Conservation (phyloP, 1,284 basidiomycete genomes). For the Xerocomus nothofagi region DNA sequence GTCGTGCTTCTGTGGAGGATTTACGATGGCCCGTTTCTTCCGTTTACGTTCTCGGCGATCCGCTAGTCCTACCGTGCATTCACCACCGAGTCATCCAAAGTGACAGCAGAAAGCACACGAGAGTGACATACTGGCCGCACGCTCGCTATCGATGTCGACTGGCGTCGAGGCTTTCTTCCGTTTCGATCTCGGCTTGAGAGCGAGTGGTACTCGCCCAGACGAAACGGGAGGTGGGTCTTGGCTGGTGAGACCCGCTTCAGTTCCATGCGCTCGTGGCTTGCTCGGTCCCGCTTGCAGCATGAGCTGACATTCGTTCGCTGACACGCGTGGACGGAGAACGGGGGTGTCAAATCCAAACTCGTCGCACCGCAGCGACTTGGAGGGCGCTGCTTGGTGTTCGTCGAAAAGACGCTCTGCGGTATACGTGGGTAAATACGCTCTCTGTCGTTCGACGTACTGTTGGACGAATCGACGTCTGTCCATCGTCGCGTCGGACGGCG, state of each 20-base stretch:
- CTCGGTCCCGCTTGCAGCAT: conserved; percentile 1
- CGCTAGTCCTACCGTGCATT: conserved; percentile 43
- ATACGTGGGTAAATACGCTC: conserved; percentile 43
- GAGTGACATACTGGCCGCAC: conserved; percentile 34
- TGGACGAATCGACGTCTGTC: conserved; percentile 46
- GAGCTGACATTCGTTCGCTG: conserved; percentile 12
- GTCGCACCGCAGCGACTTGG: conserved; percentile 7
- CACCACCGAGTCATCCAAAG: background rate
- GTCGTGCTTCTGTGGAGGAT: conserved; percentile 21
- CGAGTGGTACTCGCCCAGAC: background rate
- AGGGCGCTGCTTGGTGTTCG: conserved; percentile 16
- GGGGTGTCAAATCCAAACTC: conserved; percentile 55
- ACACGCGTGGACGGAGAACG: conserved; percentile 51
- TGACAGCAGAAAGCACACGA: background rate
- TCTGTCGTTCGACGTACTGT: conserved; percentile 53
- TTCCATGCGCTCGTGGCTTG: conserved; percentile 5
- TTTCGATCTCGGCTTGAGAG: conserved; percentile 12
- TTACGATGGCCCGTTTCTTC: conserved; percentile 51
- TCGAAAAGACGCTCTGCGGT: conserved; percentile 45
- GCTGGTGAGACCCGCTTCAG: background rate
- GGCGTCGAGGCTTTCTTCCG: conserved; percentile 14
- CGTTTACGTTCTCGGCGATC: conserved; percentile 58
- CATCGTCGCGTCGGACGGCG: background rate
- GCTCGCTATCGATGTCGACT: conserved; percentile 32
- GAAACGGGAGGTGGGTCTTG: background rate